Base-by-base conservation (phyloP, 768 basidiomycete genomes). In the Lentinus brumalis region DNA sequence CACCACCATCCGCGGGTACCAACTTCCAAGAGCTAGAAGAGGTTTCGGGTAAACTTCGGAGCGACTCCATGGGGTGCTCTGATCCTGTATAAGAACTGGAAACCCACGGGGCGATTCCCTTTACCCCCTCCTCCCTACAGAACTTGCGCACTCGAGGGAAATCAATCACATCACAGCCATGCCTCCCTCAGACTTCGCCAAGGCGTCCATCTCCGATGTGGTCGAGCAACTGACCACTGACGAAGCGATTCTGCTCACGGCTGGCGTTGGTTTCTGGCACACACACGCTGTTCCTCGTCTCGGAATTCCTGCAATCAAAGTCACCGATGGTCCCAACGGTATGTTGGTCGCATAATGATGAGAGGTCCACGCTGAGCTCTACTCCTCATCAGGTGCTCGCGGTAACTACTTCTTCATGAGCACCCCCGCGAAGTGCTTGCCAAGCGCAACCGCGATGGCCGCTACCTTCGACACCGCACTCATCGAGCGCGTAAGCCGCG, bases 301-400 rank as follows among this genome's bases (percentile, higher is more conserved):
- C 2, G 85, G 87, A 2, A 76, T 93, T 56, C 91, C 90, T 40
- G 82, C 87, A 10, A 76, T 92, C 69, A 91, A 91, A 77, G 86
- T 89, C 68, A 88, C 86, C 75, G 89, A 91, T 77, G 91, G 91
- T 2, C 90, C 91, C 0, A 92, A 92, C 67, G 91, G 89, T 74
- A 66, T 35, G 79, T 81, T 2, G 9, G 11, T 35, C 30, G 29
- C 18, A 6, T 51, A 16, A 9, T 7, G 16, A 2, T 30, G 35
- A 8, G 21, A 26, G 21, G 21, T 26, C 44, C 61, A 8, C 59
- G 32, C 56, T n/a, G 5, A 60, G 7, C 10, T 4, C 35, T 46
- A 49, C 29, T 31, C 15, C 40, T 30, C 52, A n/a, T 38, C 59
- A 81, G 80, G 80, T n/a, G 75, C 82, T 53, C 71, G 90, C 63